phyloP scores from a whole-genome alignment of 1,284 basidiomycete genomes.

The Leccinum subrobustum region DNA sequence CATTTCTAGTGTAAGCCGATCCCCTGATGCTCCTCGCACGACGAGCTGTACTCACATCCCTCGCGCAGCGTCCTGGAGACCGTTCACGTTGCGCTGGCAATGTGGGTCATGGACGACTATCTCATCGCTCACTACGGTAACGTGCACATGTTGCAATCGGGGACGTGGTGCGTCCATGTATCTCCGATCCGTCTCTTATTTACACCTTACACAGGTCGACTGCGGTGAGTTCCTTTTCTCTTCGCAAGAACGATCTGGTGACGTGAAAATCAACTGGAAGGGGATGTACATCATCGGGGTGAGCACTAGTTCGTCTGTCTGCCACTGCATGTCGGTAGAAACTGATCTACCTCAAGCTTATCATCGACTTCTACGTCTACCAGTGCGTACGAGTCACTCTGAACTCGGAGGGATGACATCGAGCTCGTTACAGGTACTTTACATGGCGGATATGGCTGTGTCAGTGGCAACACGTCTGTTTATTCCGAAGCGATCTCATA shows the following conservation, averaged over 20 bases:
- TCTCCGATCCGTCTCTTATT: background rate
- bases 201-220: constrained; percentile 13
- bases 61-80: constrained; percentile 24
- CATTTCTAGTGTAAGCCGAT: constrained; percentile 18
- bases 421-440: constrained; percentile 24
- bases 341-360: constrained; percentile 20
- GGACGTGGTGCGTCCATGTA: constrained; percentile 21
- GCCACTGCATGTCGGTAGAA: background rate
- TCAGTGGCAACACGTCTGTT: constrained; percentile 12
- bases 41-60: background rate
- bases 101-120: constrained; percentile 28
- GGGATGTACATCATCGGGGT: constrained; percentile 26
- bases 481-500: constrained; percentile 2
- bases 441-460: constrained; percentile 34
- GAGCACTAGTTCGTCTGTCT: background rate
- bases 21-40: background rate
- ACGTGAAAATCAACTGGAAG: constrained; percentile 7
- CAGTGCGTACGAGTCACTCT: constrained; percentile 12
- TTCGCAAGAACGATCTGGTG: background rate
- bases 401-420: background rate
- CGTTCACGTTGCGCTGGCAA: constrained; percentile 22
- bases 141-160: constrained; percentile 4
- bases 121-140: constrained; percentile 22
- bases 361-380: constrained; percentile 33
- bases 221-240: constrained; percentile 15